Evolutionary conservation across 164 flowering plant genomes (phyloP), one percentile per base, ranked within the genome.

Genomic region (Magnolia changhungtana): DNA sequence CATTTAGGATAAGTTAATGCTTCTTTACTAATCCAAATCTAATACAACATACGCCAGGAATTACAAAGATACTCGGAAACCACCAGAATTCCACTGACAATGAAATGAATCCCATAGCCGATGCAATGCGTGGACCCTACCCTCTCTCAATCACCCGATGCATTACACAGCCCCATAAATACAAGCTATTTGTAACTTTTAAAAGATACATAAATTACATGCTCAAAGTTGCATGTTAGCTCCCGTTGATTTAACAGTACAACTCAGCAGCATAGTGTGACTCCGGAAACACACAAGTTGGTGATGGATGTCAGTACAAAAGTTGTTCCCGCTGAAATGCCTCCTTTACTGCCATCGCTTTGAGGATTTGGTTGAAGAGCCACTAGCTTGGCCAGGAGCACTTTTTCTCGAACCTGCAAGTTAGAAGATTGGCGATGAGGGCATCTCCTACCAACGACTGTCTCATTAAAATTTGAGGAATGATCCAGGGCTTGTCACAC

Each of bases 371-470:
- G 51, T 24, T 49, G 80, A 75, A n/a, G 77, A 69, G 37, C 72
- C 70, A 2, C 23, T 19, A 7, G 55, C 58, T 13, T 50, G 52
- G 61, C 72, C 63, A 10, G 59, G 16, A 18, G 69, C 24, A 10
- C 37, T 6, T 70, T 81, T 81, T 70, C n/a, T 81, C 8, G 52
- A 20, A 78, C 72, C 83, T 81, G 81, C 2, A 21, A 73, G 69
- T 67, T 8, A 13, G 24, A 58, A 61, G 8, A 21, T 16, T 11
- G 76, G 27, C 27, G 65, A 37, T 24, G 7, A 50, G 67, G 27
- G 52, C 61, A 55, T 14, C 27, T 8, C 45, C 27, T 8, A 50
- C 16, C 49, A 23, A 50, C 5, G 50, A 18, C 61, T 1, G 63
- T 19, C n/a, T 14, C 63, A 59, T 59, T 59, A 59, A 55, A 20